Conservation (phyloP, 2,329 filamentous ascomycete genomes). For the Stachybotrys elegans region DNA sequence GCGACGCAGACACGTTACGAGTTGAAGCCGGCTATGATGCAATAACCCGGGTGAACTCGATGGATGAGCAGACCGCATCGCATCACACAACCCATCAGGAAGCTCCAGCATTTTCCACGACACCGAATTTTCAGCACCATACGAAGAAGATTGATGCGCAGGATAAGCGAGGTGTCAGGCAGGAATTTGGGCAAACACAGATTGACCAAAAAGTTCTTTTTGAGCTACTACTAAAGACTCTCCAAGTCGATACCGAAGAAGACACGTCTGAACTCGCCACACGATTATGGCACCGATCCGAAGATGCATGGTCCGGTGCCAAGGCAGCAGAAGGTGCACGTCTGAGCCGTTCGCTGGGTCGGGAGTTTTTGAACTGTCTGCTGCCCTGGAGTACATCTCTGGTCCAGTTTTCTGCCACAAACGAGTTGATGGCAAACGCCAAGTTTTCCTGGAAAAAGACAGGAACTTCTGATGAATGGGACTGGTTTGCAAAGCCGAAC, state of each 20-base stretch:
- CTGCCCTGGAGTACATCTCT: background rate
- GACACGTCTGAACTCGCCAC: background rate
- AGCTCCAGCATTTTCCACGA: too few relatives aligned
- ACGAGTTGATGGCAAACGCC: background rate
- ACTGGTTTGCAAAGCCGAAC: background rate
- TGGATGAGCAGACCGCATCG: too few relatives aligned
- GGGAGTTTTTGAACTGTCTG: background rate
- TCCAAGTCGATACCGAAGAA: background rate
- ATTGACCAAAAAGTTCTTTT: background rate
- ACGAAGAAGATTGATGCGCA: too few relatives aligned
- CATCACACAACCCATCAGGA: too few relatives aligned
- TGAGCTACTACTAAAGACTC: background rate
- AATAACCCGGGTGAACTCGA: too few relatives aligned
- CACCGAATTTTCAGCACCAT: too few relatives aligned
- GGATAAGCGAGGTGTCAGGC: too few relatives aligned
- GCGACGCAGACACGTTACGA: too few relatives aligned
- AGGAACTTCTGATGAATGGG: background rate
- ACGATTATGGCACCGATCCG: background rate
- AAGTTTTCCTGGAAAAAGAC: background rate
- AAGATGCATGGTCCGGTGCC: background rate
- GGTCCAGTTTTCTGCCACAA: background rate
- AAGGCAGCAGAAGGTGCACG: background rate
- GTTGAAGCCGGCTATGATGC: too few relatives aligned
- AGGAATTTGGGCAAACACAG: background rate
- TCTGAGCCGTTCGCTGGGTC: background rate